These are phyloP conservation scores for Capsicum baccatum DNA, from an alignment of 257 asterid species.

Conservation along the genomic window DNA sequence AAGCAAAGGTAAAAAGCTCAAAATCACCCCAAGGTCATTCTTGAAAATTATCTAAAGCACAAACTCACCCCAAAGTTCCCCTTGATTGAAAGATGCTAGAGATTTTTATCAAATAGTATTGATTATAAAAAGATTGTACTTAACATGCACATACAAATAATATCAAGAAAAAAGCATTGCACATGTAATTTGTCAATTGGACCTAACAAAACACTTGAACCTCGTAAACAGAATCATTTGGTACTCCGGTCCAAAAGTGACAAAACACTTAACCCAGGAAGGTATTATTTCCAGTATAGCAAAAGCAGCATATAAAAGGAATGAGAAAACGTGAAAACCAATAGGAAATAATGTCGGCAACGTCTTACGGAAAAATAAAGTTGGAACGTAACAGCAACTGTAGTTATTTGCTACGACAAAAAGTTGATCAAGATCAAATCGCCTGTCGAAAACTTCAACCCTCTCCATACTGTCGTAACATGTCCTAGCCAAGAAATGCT, in stretches of 20 bases:
- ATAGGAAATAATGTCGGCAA: not conserved
- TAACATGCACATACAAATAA: too few species aligned
- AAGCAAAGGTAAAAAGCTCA: too few species aligned
- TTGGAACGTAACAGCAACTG: conserved; percentile 3
- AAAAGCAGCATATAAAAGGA: not conserved
- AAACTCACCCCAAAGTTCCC: too few species aligned
- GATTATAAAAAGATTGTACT: too few species aligned
- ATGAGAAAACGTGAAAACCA: not conserved
- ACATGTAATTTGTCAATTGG: not conserved
- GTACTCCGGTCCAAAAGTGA: not conserved
- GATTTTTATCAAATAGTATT: too few species aligned
- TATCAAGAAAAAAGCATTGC: not conserved
- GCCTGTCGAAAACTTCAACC: conserved; percentile 10
- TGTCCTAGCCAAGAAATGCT: conserved; percentile 6
- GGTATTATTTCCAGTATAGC: not conserved
- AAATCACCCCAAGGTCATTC: too few species aligned
- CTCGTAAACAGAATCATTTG: not conserved
- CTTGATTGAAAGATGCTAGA: too few species aligned
- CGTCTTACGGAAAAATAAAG: not conserved
- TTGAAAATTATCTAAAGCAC: too few species aligned
- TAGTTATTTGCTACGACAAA: not conserved
- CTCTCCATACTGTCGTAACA: not conserved
- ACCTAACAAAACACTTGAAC: not conserved
- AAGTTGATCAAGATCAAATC: not conserved
- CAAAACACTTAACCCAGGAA: not conserved